phyloP scores from a whole-genome alignment of 805 yeast species.

The Myxozyma sirexii region DNA sequence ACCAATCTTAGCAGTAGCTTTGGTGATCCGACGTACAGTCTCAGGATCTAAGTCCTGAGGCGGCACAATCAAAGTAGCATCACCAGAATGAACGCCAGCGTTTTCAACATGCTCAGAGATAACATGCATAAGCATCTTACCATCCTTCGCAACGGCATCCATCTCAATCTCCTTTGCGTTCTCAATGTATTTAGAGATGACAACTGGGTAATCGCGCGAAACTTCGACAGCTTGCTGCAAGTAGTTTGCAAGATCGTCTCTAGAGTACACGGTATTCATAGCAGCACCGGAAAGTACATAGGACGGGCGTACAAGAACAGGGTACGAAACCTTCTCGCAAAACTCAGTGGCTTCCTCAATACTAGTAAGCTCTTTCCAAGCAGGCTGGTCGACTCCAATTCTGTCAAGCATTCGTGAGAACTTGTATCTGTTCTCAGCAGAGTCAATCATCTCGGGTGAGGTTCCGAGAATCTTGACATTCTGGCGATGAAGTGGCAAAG shows the following conservation, averaged over 20 bases:
- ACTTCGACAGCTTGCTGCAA: slow-evolving; percentile 94
- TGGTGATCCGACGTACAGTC: slow-evolving; percentile 85
- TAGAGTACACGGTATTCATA: slow-evolving; percentile 93
- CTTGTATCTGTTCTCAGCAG: slow-evolving; percentile 97
- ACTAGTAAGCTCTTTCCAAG: slow-evolving; percentile 97
- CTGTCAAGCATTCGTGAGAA: slow-evolving; percentile 95
- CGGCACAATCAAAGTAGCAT: slow-evolving; percentile 95
- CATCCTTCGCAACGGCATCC: slow-evolving; percentile 97
- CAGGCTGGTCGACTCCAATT: slow-evolving; percentile 98
- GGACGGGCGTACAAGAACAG: slow-evolving; percentile 96
- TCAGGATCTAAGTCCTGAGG: slow-evolving; percentile 93
- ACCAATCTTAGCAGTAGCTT: slow-evolving; percentile 95
- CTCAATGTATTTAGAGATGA: slow-evolving; percentile 93
- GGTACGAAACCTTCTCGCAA: slow-evolving; percentile 88
- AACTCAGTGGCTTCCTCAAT: slow-evolving; percentile 88
- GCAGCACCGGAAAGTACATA: slow-evolving; percentile 98
- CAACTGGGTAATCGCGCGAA: slow-evolving; percentile 97
- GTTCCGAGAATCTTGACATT: slow-evolving; percentile 95
- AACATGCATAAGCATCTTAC: slow-evolving; percentile 93
- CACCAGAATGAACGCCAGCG: slow-evolving; percentile 99
- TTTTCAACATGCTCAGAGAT: slow-evolving; percentile 98
- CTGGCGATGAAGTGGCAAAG: slow-evolving; percentile 87
- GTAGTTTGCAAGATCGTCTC: slow-evolving; percentile 83
- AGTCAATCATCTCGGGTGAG: slow-evolving; percentile 96
- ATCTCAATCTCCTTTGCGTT: slow-evolving; percentile 97